Conservation (phyloP, 352 stramenopile genomes). For the Phytopythium aichiense region DNA sequence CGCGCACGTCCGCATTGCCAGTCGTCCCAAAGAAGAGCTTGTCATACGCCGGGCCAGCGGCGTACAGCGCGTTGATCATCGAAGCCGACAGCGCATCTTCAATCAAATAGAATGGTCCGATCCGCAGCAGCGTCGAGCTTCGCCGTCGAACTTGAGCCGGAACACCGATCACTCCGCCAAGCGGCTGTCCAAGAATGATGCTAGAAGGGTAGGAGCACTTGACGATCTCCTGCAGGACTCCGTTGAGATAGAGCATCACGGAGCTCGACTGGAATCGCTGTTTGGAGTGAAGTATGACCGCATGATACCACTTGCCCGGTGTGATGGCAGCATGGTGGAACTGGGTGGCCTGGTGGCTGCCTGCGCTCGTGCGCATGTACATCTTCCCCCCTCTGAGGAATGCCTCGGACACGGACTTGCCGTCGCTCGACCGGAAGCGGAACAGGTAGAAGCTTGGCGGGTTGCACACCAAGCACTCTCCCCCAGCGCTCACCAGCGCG, state of each 20-base stretch:
- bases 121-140: constrained; percentile 24
- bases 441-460: constrained; percentile 71
- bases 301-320: constrained; percentile 44
- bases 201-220: constrained; percentile 71
- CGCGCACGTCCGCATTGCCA: constrained; percentile 43
- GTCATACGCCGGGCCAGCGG: constrained; percentile 50
- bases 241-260: constrained; percentile 57
- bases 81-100: constrained; percentile 48
- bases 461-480: constrained; percentile 72
- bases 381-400: constrained; percentile 62
- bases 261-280: constrained; percentile 73
- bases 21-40: constrained; percentile 46
- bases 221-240: constrained; percentile 55
- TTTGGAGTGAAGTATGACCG: constrained; percentile 46
- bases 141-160: constrained; percentile 45
- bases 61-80: constrained; percentile 50
- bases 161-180: constrained; percentile 58
- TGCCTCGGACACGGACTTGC: constrained; percentile 62
- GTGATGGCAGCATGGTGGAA: constrained; percentile 51
- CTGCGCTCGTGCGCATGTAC: constrained; percentile 59
- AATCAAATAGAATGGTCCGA: constrained; percentile 63
- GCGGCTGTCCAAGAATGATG: constrained; percentile 39
- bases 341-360: constrained; percentile 36
- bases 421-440: constrained; percentile 60
- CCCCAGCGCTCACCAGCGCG: constrained; percentile 42